A percentile compares a stretch with the other conserved stretches of the same genome.
phyloP scores from a whole-genome alignment of 768 basidiomycete species.

The Sarcodon sp. region DNA sequence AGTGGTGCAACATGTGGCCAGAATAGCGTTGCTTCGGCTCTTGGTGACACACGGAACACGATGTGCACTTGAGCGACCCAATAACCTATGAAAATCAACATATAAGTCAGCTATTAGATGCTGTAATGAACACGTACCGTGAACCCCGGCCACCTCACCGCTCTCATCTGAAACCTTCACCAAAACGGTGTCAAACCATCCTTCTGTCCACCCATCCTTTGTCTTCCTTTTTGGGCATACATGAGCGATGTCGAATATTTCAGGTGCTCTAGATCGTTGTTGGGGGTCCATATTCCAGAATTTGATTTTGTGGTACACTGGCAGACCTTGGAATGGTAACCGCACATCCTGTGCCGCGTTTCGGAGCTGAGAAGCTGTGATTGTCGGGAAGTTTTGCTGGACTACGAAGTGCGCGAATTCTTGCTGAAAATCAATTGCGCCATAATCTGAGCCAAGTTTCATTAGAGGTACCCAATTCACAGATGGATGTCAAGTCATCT shows the following conservation, averaged over 20 bases:
- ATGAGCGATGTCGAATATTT: not conserved
- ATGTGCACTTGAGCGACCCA: constrained; percentile 11
- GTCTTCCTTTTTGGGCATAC: not conserved
- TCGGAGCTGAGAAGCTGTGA: not conserved
- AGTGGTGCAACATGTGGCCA: not conserved
- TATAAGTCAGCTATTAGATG: not conserved
- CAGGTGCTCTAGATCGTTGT: not conserved
- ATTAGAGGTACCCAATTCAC: not conserved
- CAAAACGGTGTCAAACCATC: not conserved
- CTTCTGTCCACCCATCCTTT: not conserved
- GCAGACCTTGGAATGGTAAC: constrained; percentile 1
- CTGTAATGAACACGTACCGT: not conserved
- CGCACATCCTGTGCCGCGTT: not conserved
- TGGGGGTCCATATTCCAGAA: not conserved
- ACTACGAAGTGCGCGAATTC: not conserved
- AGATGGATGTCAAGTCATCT: not conserved
- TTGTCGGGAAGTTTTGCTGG: not conserved
- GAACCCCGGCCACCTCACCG: not conserved
- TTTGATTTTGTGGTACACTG: constrained; percentile 6
- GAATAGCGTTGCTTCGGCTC: not conserved
- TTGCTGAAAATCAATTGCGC: not conserved
- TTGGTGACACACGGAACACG: constrained; percentile 4
- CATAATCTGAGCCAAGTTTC: not conserved
- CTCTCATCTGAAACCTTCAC: not conserved
- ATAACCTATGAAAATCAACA: constrained; percentile 5